Evolutionary conservation across 257 asterid species (phyloP), one percentile per base, ranked within the genome.

Genomic region (Apocynum venetum): DNA sequence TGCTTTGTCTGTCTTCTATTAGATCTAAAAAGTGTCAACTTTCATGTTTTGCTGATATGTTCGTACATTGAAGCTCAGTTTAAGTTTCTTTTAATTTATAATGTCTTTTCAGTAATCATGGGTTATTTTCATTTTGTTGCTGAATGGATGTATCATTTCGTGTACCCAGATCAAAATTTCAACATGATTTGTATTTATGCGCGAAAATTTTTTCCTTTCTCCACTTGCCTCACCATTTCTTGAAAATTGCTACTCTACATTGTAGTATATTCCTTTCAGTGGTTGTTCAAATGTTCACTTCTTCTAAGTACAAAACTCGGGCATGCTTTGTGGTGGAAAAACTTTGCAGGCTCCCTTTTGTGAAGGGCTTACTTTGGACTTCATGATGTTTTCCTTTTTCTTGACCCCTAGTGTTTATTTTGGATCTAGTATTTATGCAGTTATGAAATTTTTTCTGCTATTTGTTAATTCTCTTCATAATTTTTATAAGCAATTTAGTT

Each of bases 21-120:
- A 83, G 96, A 93, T 93, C 92, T 86, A 51, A 57, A 73, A 17
- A 38, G 64, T 12, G 10, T 74, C 46, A 25, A 68, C 40, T 56
- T 67, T 56, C 78, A 4, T 78, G n/a, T 9, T 71, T 71, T 52
- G 19, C 43, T 46, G 6, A 3, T 44, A 15, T 36, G 63, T 44
- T 11, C 15, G 19, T 2, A 36, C 4, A 31, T 40, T 53, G 13
- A 59, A 61, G 38, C 14, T 77, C 31, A 25, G 31, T 25, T 25
- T 41, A 25, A 43, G 57, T 38, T 10, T 6, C 52, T 40, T 35
- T 8, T 48, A 25, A 25, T 25, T 8, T 7, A 17, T 64, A 79
- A 61, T 72, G 71, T 72, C 71, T n/a, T 43, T 60, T 13, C 38
- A 8, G 49, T 38, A 17, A 4, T 47, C 56, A 2, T 43, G 49